Conservation (phyloP, 768 basidiomycete species). For the Glaciozyma antarctica region DNA sequence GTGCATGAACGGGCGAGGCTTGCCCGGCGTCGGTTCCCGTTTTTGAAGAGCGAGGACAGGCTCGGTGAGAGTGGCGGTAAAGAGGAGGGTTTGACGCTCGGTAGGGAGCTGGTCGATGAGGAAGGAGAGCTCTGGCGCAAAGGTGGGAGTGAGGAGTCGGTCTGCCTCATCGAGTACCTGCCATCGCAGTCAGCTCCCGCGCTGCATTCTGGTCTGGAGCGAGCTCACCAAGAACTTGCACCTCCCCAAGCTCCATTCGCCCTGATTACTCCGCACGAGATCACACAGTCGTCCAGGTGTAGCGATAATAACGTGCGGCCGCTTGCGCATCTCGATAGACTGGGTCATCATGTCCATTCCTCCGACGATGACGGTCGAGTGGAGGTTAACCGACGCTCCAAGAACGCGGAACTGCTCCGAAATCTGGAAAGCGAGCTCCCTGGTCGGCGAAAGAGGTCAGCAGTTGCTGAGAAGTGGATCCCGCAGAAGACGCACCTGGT, state of each 20-base stretch:
- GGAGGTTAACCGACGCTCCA: constrained; percentile 67
- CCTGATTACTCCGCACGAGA: constrained; percentile 57
- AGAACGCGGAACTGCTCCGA: constrained; percentile 90
- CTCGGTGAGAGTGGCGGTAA: constrained; percentile 87
- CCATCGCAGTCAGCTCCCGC: not conserved
- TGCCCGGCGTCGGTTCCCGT: constrained; percentile 66
- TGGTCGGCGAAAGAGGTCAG: constrained; percentile 37
- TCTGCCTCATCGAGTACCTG: constrained; percentile 97
- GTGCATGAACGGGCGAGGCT: constrained; percentile 77
- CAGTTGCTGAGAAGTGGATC: not conserved
- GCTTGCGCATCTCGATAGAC: constrained; percentile 69
- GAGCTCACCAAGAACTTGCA: constrained; percentile 69
- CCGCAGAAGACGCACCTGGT: constrained; percentile 56
- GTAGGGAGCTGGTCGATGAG: constrained; percentile 68
- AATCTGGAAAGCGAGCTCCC: constrained; percentile 95
- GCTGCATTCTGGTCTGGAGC: not conserved
- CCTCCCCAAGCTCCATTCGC: constrained; percentile 73
- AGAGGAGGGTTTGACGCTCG: constrained; percentile 88
- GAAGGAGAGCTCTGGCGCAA: constrained; percentile 70
- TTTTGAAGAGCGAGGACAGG: constrained; percentile 69
- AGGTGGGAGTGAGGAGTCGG: constrained; percentile 76
- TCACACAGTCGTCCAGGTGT: constrained; percentile 94
- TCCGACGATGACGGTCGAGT: constrained; percentile 82
- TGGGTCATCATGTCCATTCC: constrained; percentile 99
- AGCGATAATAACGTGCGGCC: constrained; percentile 88